phyloP scores from a whole-genome alignment of 108 stramenopile species.

The Parmales sp. region DNA sequence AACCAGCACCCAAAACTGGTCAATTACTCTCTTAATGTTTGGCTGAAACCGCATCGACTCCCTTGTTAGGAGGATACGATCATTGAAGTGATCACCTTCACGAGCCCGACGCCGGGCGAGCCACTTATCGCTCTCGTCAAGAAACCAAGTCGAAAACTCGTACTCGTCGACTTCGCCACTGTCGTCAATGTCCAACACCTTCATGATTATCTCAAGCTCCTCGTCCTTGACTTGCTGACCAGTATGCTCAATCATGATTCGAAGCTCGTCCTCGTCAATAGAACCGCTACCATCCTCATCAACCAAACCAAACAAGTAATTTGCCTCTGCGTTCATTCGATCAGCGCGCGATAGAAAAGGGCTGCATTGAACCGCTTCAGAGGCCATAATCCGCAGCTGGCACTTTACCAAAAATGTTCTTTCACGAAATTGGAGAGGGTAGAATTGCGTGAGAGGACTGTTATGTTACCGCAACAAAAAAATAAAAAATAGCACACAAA shows the following conservation, averaged over 20 bases:
- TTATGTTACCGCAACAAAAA: too few species aligned
- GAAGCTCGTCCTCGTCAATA: neutral
- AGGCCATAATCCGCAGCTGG: slow-evolving; percentile 3
- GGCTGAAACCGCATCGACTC: neutral
- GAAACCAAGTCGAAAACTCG: neutral
- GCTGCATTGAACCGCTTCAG: neutral
- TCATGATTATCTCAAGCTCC: neutral
- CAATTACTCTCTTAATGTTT: neutral
- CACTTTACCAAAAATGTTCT: neutral
- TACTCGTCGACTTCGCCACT: neutral
- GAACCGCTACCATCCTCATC: slow-evolving; percentile 5
- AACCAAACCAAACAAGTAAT: neutral
- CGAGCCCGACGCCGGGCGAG: neutral
- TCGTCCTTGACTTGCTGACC: slow-evolving; percentile 9
- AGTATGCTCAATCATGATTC: neutral
- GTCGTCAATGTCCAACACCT: neutral
- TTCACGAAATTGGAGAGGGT: too few species aligned
- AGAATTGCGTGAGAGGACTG: too few species aligned
- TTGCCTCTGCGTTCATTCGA: neutral
- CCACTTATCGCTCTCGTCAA: neutral
- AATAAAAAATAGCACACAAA: too few species aligned
- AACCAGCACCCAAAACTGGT: neutral
- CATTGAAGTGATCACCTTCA: neutral
- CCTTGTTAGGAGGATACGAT: neutral
- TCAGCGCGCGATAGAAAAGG: neutral